A percentile compares a stretch with the other conserved stretches of the same genome.
Evolutionary conservation across 1,284 basidiomycete genomes (phyloP).

Genomic region (Agroathelia rolfsii): DNA sequence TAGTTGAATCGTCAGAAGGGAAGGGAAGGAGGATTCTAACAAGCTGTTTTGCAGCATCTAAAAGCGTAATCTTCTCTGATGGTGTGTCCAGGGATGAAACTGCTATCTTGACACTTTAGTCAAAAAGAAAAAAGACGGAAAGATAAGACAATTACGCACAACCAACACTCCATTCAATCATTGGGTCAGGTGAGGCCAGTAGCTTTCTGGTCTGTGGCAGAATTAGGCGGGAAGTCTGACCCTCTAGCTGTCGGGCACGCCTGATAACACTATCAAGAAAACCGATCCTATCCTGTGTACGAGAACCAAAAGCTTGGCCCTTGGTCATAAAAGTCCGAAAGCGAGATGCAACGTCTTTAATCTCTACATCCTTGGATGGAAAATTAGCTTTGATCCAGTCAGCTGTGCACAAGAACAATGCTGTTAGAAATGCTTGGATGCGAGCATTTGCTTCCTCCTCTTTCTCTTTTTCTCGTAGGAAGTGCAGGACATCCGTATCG

Average conservation of each 20-base stretch:
- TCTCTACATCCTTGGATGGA: background rate
- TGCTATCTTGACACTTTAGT: no score
- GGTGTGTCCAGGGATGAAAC: no score
- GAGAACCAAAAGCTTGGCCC: background rate
- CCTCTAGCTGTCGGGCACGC: constrained; percentile 1
- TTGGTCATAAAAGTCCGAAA: constrained; percentile 4
- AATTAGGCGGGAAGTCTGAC: no score
- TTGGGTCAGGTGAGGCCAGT: no score
- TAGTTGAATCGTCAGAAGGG: constrained; percentile 1
- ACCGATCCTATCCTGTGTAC: background rate
- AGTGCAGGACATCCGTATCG: constrained; percentile 5
- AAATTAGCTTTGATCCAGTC: background rate
- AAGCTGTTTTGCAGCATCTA: no score
- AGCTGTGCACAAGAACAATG: constrained; percentile 1
- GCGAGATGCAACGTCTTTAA: constrained; percentile 1
- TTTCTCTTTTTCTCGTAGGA: background rate
- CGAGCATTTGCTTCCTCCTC: constrained; percentile 1
- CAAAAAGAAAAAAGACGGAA: no score
- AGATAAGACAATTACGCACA: no score
- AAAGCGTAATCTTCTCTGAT: no score
- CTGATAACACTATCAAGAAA: constrained; percentile 4
- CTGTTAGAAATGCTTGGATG: constrained; percentile 3
- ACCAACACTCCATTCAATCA: no score
- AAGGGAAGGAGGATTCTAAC: no score
- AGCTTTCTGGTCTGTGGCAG: no score